These are phyloP conservation scores for Kodamaea restingae DNA, from an alignment of 805 yeast species.

Conservation along the genomic window DNA sequence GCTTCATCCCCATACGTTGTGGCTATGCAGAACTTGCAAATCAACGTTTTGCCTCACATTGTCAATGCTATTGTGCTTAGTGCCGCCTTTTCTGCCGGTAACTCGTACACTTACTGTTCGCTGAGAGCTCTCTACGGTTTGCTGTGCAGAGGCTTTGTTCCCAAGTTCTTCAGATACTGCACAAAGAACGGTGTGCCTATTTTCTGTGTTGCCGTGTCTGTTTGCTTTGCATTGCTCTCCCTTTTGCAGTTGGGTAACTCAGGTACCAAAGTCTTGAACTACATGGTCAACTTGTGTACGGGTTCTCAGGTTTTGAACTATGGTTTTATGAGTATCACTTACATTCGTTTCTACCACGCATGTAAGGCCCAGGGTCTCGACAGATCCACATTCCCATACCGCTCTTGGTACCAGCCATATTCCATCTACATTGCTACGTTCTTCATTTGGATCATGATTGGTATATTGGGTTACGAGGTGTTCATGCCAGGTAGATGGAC, in stretches of 20 bases:
- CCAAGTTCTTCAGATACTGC: constrained; percentile 37
- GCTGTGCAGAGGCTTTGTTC: constrained; percentile 47
- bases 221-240: constrained; percentile 58
- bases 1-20: constrained; percentile 77
- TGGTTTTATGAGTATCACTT: constrained; percentile 42
- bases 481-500: constrained; percentile 67
- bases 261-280: constrained; percentile 36
- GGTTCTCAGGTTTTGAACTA: constrained; percentile 46
- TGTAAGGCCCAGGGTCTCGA: constrained; percentile 37
- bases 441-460: constrained; percentile 40
- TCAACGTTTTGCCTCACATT: constrained; percentile 66
- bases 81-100: constrained; percentile 51
- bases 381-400: constrained; percentile 36
- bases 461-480: constrained; percentile 65
- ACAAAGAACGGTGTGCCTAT: constrained; percentile 45
- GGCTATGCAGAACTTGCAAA: constrained; percentile 68
- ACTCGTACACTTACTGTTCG: constrained; percentile 64
- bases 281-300: constrained; percentile 46
- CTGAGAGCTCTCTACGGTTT: constrained; percentile 57
- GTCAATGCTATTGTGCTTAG: constrained; percentile 75
- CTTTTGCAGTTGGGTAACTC: constrained; percentile 52
- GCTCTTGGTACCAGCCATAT: constrained; percentile 43
- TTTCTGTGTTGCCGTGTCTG: constrained; percentile 39
- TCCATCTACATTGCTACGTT: constrained; percentile 28
- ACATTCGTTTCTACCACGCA: constrained; percentile 41